phyloP scores from a whole-genome alignment of 257 asterid species.

The Fraxinus quadrangulata region DNA sequence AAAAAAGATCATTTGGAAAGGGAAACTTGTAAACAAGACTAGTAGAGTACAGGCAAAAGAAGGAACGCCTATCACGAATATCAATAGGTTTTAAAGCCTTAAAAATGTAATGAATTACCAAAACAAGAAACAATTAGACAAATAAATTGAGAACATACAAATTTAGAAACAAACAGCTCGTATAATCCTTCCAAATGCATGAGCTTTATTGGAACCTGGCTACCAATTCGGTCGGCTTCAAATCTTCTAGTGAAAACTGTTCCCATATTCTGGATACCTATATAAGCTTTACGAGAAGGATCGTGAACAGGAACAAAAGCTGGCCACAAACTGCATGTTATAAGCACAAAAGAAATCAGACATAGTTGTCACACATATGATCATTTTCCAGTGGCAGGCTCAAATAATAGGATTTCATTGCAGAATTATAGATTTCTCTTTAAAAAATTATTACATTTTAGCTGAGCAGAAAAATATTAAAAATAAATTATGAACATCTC shows the following conservation, averaged over 20 bases:
- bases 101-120: slow-evolving; percentile 1
- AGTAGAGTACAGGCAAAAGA: neutral
- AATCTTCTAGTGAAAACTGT: slow-evolving; percentile 92
- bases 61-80: neutral
- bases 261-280: slow-evolving; percentile 97
- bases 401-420: neutral
- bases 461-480: neutral
- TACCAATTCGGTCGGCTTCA: slow-evolving; percentile 91
- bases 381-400: neutral
- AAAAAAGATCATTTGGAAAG: slow-evolving; percentile 1
- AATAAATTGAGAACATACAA: slow-evolving; percentile 48
- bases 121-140: slow-evolving; percentile 10
- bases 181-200: slow-evolving; percentile 98
- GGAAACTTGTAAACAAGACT: neutral
- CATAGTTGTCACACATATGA: neutral
- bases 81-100: slow-evolving; percentile 14
- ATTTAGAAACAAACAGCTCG: slow-evolving; percentile 85
- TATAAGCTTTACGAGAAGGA: slow-evolving; percentile 91
- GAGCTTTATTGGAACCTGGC: slow-evolving; percentile 94
- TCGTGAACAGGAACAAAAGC: slow-evolving; percentile 99
- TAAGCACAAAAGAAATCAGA: slow-evolving; percentile 27
- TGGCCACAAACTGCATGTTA: slow-evolving; percentile 85
- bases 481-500: neutral
- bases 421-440: neutral
- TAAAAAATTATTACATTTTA: neutral